These are phyloP conservation scores for Lodderomyces pseudojiufengensis DNA, from an alignment of 1,139 yeast genomes.

Conservation along the genomic window DNA sequence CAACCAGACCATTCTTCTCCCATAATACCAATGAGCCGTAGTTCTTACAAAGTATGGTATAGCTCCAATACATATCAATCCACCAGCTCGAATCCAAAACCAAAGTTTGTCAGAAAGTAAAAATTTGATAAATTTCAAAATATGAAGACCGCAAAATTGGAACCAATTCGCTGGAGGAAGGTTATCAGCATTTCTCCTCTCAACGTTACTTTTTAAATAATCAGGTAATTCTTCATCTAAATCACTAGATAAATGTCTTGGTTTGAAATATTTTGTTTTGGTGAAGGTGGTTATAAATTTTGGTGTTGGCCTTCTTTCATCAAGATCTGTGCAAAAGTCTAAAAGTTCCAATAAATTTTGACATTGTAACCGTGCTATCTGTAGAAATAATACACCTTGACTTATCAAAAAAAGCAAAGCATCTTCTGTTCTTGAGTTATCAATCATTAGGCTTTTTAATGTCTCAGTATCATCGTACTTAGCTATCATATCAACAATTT, in stretches of 20 bases:
- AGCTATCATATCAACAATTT: slow-evolving; percentile 10
- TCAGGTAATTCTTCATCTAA: slow-evolving; percentile 12
- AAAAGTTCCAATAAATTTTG: slow-evolving; percentile 17
- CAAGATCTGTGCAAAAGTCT: slow-evolving; percentile 26
- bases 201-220: slow-evolving; percentile 16
- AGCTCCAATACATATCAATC: slow-evolving; percentile 23
- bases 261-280: slow-evolving; percentile 13
- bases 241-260: slow-evolving; percentile 12
- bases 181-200: slow-evolving; percentile 29
- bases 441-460: slow-evolving; percentile 16
- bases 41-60: slow-evolving; percentile 28
- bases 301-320: slow-evolving; percentile 26
- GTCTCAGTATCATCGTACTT: slow-evolving; percentile 14
- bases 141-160: slow-evolving; percentile 20
- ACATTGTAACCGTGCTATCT: slow-evolving; percentile 20
- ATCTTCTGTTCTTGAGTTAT: slow-evolving; percentile 21
- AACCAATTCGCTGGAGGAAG: slow-evolving; percentile 22
- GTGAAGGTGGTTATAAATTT: slow-evolving; percentile 22
- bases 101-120: slow-evolving; percentile 23
- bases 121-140: slow-evolving; percentile 16
- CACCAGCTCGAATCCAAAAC: slow-evolving; percentile 32
- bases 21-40: slow-evolving; percentile 32
- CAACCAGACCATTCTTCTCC: slow-evolving; percentile 30
- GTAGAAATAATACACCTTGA: slow-evolving; percentile 25
- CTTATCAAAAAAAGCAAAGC: slow-evolving; percentile 25